These are phyloP conservation scores for Pleurotus giganteus DNA, from an alignment of 768 basidiomycete species.

Conservation along the genomic window DNA sequence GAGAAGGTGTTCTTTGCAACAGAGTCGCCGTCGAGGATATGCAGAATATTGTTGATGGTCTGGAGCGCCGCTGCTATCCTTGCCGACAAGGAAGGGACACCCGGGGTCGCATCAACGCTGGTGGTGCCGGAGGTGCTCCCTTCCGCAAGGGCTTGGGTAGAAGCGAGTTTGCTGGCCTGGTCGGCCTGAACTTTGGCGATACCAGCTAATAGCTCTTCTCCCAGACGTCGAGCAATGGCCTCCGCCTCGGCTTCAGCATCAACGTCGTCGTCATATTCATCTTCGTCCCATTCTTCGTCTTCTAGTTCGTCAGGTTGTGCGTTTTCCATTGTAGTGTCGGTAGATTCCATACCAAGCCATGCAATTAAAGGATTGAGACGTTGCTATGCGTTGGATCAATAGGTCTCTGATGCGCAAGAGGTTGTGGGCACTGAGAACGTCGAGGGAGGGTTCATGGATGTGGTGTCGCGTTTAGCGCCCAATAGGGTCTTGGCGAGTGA, in stretches of 20 bases:
- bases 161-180: conserved; percentile 20
- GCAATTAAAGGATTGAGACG: neutral
- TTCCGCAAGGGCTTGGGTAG: conserved; percentile 6
- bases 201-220: conserved; percentile 79
- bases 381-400: neutral
- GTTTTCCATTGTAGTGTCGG: conserved; percentile 7
- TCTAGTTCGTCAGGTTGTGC: conserved; percentile 39
- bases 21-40: conserved; percentile 53
- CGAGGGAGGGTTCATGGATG: neutral
- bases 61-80: conserved; percentile 59
- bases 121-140: conserved; percentile 10
- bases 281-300: conserved; percentile 33
- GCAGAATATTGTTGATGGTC: conserved; percentile 65
- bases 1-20: conserved; percentile 54
- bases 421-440: neutral
- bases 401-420: no score
- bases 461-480: no score
- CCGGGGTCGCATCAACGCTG: conserved; percentile 7
- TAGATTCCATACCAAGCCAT: neutral
- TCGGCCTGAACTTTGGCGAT: conserved; percentile 61
- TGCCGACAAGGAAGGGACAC: conserved; percentile 23
- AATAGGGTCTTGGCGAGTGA: no score
- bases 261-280: conserved; percentile 45
- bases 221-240: conserved; percentile 69
- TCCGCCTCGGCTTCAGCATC: conserved; percentile 69